Evolutionary conservation across 2,329 filamentous ascomycete genomes (phyloP).

Genomic region (Paraphoma sp.): DNA sequence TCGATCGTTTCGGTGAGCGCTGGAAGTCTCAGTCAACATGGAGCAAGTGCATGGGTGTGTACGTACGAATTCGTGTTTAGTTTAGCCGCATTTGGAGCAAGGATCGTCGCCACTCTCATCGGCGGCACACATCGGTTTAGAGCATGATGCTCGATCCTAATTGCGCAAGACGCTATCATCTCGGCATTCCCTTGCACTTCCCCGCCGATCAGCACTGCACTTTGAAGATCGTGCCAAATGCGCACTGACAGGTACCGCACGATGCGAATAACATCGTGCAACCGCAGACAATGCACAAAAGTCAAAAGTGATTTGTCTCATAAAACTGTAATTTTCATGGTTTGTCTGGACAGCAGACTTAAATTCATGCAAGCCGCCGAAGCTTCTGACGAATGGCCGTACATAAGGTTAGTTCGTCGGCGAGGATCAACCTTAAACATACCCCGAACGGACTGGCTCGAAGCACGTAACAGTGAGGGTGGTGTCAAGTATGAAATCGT

Average conservation of each 20-base stretch:
- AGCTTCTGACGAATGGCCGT: constrained; percentile 8
- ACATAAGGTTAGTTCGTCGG: neutral
- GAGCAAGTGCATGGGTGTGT: constrained; percentile 17
- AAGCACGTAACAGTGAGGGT: neutral
- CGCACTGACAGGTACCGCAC: constrained; percentile 9
- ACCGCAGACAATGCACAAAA: neutral
- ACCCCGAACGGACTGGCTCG: neutral
- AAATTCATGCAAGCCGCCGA: neutral
- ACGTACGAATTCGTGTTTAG: constrained; percentile 27
- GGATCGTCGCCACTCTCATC: constrained; percentile 31
- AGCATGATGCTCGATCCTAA: constrained; percentile 29
- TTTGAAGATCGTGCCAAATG: constrained; percentile 21
- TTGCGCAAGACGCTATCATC: constrained; percentile 21
- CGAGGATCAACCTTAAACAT: constrained; percentile 1
- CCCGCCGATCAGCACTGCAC: constrained; percentile 16
- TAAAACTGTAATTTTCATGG: neutral
- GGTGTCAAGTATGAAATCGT: neutral
- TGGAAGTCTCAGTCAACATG: constrained; percentile 1
- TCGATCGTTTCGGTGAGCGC: constrained; percentile 10
- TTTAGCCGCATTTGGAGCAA: constrained; percentile 33
- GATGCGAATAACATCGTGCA: constrained; percentile 10
- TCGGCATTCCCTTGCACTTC: constrained; percentile 15
- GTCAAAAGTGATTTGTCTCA: neutral
- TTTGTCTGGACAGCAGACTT: neutral
- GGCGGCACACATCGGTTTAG: constrained; percentile 25